These are phyloP conservation scores for Colletotrichum sp. DNA, from an alignment of 2,329 filamentous ascomycete species.

Conservation along the genomic window DNA sequence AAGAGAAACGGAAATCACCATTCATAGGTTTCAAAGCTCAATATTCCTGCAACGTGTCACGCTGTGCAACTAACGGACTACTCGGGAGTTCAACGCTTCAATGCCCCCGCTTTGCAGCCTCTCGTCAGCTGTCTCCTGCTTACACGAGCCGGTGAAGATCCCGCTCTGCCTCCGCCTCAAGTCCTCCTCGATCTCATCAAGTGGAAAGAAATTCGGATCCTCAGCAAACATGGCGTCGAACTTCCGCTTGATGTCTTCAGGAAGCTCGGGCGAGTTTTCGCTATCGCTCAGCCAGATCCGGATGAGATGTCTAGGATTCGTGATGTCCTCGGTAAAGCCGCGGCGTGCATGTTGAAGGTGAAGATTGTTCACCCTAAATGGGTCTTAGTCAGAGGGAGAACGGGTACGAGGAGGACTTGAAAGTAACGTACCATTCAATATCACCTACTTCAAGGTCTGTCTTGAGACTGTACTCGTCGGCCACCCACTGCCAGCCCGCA, in stretches of 20 bases:
- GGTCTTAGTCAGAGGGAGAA: background rate
- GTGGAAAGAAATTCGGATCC: background rate
- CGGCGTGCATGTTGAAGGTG: background rate
- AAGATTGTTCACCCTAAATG: background rate
- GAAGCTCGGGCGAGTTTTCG: background rate
- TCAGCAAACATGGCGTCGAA: background rate
- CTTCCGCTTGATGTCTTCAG: background rate
- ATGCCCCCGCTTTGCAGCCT: background rate
- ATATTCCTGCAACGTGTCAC: background rate
- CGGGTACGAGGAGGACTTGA: rapidly evolving
- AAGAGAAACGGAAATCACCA: background rate
- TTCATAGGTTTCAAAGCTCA: background rate
- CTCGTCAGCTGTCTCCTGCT: background rate
- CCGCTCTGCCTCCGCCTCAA: background rate
- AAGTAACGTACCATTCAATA: background rate
- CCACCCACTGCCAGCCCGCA: background rate
- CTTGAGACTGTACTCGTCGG: background rate
- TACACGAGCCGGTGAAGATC: background rate
- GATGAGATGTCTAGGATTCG: background rate
- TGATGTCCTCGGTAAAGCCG: background rate
- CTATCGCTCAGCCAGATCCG: background rate
- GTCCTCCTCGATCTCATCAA: background rate
- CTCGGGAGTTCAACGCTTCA: background rate
- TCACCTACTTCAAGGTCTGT: background rate
- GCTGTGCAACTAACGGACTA: background rate